A percentile compares a stretch with the other conserved stretches of the same genome.
Conservation (phyloP, 2,329 filamentous ascomycete species). For the Huntiella savannae region DNA sequence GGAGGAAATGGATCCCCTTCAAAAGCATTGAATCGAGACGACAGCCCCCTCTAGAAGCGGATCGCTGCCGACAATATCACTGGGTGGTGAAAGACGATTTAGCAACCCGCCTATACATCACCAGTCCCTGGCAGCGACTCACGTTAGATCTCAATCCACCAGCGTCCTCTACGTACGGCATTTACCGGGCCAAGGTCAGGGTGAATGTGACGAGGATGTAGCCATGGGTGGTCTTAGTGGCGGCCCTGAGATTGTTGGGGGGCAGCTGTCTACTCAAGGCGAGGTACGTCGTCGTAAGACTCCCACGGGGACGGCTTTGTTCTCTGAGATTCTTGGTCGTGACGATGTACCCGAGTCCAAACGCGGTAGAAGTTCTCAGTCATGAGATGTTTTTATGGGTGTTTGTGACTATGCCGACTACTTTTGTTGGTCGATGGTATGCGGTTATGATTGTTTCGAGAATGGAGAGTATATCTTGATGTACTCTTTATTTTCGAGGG, state of each 20-base stretch:
- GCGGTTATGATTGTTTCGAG: too few species aligned
- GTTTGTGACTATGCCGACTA: not conserved
- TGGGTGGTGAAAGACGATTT: slow-evolving; percentile 7
- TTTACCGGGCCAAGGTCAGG: slow-evolving; percentile 2
- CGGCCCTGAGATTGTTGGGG: slow-evolving; percentile 1
- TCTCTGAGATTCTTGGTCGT: slow-evolving; percentile 1
- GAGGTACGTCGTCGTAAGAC: slow-evolving; percentile 8
- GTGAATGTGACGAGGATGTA: slow-evolving; percentile 1
- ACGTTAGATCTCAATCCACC: slow-evolving; percentile 6
- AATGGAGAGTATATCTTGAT: too few species aligned
- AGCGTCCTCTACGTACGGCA: slow-evolving; percentile 1
- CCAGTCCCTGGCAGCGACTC: not conserved
- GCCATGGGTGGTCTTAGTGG: not conserved
- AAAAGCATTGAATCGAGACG: slow-evolving; percentile 16
- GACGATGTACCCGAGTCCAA: slow-evolving; percentile 2
- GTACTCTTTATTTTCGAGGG: too few species aligned
- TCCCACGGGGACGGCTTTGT: slow-evolving; percentile 8
- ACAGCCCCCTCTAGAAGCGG: slow-evolving; percentile 4
- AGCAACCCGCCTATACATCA: slow-evolving; percentile 6
- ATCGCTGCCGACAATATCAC: not conserved
- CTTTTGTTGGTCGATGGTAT: not conserved
- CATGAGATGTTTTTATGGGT: not conserved
- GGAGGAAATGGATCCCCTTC: slow-evolving; percentile 49
- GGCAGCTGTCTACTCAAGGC: slow-evolving; percentile 3
- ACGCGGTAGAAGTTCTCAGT: slow-evolving; percentile 3